Conservation (phyloP, 1,139 yeast genomes). For the Suzukiozyma palmioleophila region DNA sequence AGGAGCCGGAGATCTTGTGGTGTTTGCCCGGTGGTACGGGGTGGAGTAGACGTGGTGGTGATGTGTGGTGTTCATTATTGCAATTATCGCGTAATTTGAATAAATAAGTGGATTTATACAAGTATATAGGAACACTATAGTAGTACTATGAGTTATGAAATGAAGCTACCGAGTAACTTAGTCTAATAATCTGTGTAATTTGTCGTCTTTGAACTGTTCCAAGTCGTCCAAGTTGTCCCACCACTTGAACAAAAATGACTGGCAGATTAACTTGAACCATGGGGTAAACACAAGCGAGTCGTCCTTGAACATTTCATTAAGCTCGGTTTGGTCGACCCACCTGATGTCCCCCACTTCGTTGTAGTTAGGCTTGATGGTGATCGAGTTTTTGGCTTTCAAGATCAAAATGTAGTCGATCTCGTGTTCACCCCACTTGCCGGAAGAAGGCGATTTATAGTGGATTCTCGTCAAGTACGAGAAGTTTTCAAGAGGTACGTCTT, state of each 20-base stretch:
- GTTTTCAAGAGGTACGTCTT: constrained; percentile 58
- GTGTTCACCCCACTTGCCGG: constrained; percentile 87
- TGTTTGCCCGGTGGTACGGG: too few species aligned
- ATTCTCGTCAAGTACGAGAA: constrained; percentile 88
- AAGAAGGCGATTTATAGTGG: constrained; percentile 59
- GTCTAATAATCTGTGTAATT: constrained; percentile 38
- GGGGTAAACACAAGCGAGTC: constrained; percentile 73
- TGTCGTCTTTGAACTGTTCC: constrained; percentile 40
- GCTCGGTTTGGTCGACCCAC: constrained; percentile 66
- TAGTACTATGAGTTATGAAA: too few species aligned
- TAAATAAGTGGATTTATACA: too few species aligned
- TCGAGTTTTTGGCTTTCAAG: constrained; percentile 56
- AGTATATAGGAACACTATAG: too few species aligned
- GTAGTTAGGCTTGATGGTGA: constrained; percentile 49
- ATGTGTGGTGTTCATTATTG: too few species aligned
- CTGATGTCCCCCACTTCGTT: constrained; percentile 83
- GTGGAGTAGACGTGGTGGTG: too few species aligned
- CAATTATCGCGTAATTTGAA: too few species aligned
- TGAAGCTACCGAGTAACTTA: background rate
- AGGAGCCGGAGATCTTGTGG: too few species aligned
- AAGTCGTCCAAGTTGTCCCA: constrained; percentile 72
- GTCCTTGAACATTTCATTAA: constrained; percentile 75
- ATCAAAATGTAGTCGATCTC: constrained; percentile 93
- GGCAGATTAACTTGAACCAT: constrained; percentile 96
- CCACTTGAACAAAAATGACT: constrained; percentile 88